Conservation (phyloP, 1,284 basidiomycete genomes). For the Tremellales sp. region DNA sequence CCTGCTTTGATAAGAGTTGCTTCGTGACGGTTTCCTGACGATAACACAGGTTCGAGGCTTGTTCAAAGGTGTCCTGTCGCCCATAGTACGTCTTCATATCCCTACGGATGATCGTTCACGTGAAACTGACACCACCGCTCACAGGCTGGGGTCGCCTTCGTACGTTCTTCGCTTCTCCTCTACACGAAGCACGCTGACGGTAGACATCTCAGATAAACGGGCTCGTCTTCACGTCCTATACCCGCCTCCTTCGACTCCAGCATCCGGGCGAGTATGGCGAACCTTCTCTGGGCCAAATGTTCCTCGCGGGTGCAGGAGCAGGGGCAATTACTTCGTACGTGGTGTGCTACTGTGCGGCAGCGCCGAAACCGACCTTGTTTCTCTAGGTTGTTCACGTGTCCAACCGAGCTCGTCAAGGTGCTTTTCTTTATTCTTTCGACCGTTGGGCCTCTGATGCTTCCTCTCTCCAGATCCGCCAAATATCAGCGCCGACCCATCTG, state of each 20-base stretch:
- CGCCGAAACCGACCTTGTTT: conserved; percentile 2
- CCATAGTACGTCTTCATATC: conserved; percentile 38
- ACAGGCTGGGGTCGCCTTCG: conserved; percentile 45
- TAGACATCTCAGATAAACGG: conserved; percentile 42
- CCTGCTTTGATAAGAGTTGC: background rate
- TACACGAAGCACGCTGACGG: conserved; percentile 1
- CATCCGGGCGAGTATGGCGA: conserved; percentile 22
- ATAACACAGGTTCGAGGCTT: conserved; percentile 27
- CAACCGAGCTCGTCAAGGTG: conserved; percentile 73
- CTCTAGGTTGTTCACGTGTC: conserved; percentile 66
- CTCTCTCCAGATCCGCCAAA: conserved; percentile 62
- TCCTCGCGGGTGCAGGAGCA: conserved; percentile 69
- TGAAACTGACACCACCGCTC: background rate
- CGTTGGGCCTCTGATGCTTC: background rate
- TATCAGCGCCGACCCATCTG: conserved; percentile 49
- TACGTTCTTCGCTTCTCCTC: conserved; percentile 16
- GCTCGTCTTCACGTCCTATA: conserved; percentile 47
- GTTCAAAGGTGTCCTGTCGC: conserved; percentile 48
- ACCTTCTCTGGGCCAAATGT: conserved; percentile 56
- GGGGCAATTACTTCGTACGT: conserved; percentile 72
- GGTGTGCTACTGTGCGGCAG: background rate
- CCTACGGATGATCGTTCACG: background rate
- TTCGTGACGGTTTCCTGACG: background rate
- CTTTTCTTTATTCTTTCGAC: conserved; percentile 1
- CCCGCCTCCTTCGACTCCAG: conserved; percentile 43